Base-by-base conservation (phyloP, 345 rosid species). In the Acer negundo region DNA sequence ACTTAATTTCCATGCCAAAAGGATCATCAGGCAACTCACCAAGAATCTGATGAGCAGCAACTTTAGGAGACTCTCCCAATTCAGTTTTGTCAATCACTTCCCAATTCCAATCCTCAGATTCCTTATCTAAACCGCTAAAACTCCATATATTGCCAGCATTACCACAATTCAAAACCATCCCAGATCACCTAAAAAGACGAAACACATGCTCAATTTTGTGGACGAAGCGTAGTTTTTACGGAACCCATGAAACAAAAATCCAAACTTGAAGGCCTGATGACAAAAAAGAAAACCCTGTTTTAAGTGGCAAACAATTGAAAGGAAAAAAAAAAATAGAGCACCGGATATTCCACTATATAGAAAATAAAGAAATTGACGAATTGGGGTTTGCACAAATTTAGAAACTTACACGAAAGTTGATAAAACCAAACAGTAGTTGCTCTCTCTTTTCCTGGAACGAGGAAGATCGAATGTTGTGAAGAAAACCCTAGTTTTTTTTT, bases 11-110 rank as follows among this genome's bases (percentile, higher is more conserved):
- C 97, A 92, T 92, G 64, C 90, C 95, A 74, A 96, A 96, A 1
- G 99, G 99, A 92, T 94, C 99, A 7, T 92, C 85, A 2, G 97
- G 95, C 89, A 92, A 81, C 84, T 89, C 83, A 79, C 90, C 96
- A 61, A 94, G 83, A 75, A 92, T 88, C 68, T 91, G 93, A 73
- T 80, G 90, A 62, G 80, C 86, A 67, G 42, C 62, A 75, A 49
- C 69, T 65, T 77, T 69, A 58, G 24, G 46, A 74, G 65, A 75
- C 26, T 59, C 81, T 55, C 67, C 69, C 5, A 66, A 69, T 64
- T 76, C 77, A 67, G 63, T 24, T 59, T 61, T 38, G 10, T 40
- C 73, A 76, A 59, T 84, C 87, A 79, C 89, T 85, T 70, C 88
- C 58, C 56, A 69, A 31, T 67, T 47, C 82, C 65, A 23, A 28